These are phyloP conservation scores for Verticillium nubilum DNA, from an alignment of 2,329 filamentous ascomycete species.

Conservation along the genomic window DNA sequence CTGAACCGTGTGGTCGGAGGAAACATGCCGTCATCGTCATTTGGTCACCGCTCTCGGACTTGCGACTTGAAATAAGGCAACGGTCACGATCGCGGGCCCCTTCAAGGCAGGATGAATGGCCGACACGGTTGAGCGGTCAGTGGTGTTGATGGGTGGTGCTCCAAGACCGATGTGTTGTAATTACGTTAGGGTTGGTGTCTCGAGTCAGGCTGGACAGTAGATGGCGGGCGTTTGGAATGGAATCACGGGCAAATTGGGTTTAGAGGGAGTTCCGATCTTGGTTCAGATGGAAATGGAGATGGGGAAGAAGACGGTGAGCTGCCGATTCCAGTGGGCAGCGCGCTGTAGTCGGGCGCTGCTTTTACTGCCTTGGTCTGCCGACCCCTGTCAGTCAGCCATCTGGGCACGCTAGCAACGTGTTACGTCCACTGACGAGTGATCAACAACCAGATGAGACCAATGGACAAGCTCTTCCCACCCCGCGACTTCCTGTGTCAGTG, in stretches of 20 bases:
- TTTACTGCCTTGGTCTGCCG: background rate
- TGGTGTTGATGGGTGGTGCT: background rate
- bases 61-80: background rate
- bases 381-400: background rate
- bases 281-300: background rate
- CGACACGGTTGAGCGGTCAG: background rate
- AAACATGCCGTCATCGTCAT: background rate
- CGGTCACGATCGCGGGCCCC: background rate
- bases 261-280: background rate
- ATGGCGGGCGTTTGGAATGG: background rate
- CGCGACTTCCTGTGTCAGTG: background rate
- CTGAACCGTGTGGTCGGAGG: background rate
- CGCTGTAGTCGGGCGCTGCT: background rate
- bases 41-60: background rate
- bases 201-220: background rate
- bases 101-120: background rate
- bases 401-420: background rate
- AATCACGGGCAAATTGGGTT: background rate
- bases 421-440: background rate
- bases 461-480: background rate
- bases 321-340: background rate
- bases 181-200: background rate
- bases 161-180: background rate
- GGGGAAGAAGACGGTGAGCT: background rate
- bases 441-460: background rate